Base-by-base conservation (phyloP, 257 asterid genomes). In the Capsicum pubescens region DNA sequence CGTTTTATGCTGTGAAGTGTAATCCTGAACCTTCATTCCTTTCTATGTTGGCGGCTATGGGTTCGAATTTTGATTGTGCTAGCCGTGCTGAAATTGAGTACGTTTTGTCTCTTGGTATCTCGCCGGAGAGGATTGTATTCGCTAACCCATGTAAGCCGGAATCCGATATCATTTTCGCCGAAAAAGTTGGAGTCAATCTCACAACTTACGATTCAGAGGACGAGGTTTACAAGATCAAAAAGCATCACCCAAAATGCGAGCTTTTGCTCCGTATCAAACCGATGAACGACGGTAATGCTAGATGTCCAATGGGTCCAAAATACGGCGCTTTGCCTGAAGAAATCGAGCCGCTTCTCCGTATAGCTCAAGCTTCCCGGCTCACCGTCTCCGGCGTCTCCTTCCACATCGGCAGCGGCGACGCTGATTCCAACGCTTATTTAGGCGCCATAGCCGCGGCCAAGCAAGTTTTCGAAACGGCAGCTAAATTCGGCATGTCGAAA, bases 1-100 rank as follows among this genome's bases (percentile, higher is more conserved):
- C 83, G 5, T 84, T 77, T 72, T 84, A 84, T 61, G 86, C 86
- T 71, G 86, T 84, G 2, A 84, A 84, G 8, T 77, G 83, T 46
- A 84, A 84, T 50, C 83, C 86, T 4, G 86, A 77, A 44, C 86
- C 86, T 50, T 61, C 79, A 9, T 63, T 84, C 2, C 69, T 84
- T 0, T 55, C 83, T 14, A 59, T 77, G 13, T n/a, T 84, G 46
- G 72, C 86, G 11, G 83, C 86, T 7, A 63, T 84, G 77, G 86
- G 77, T 4, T 48, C 83, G 4, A 48, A 70, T 61, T 84, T 84
- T 54, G 86, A 84, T 60, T 76, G 83, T 82, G 86, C 86, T 39
- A 84, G 83, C 68, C 79, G 67, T 15, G 67, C 83, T 10, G 86
- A 84, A 52, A 84, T 84, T 42, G 86, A 84, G 67, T 76, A n/a